Conservation (phyloP, 352 stramenopile genomes). For the Phytophthora agathidicida region DNA sequence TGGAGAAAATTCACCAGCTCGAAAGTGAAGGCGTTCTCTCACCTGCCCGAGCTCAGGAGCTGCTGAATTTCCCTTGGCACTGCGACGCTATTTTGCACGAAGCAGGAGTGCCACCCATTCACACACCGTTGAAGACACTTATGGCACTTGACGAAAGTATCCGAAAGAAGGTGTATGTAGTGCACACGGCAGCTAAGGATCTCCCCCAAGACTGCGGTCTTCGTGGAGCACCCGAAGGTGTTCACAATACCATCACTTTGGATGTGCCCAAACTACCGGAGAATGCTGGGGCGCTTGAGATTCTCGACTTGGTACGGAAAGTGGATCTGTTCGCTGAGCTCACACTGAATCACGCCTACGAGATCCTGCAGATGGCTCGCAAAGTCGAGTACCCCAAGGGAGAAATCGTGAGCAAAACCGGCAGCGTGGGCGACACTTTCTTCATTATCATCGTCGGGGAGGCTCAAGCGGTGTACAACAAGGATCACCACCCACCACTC, state of each 20-base stretch:
- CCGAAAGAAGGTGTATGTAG: slow-evolving; percentile 93
- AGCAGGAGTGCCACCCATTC: slow-evolving; percentile 94
- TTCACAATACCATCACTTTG: slow-evolving; percentile 89
- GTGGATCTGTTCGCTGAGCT: slow-evolving; percentile 85
- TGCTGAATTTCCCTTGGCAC: slow-evolving; percentile 95
- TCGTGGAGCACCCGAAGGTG: slow-evolving; percentile 86
- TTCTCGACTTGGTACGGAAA: slow-evolving; percentile 85
- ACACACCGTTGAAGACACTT: slow-evolving; percentile 95
- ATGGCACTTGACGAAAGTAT: slow-evolving; percentile 89
- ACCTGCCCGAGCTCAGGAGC: slow-evolving; percentile 79
- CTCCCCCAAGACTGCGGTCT: slow-evolving; percentile 80
- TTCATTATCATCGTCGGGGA: slow-evolving; percentile 88
- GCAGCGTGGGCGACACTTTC: slow-evolving; percentile 65
- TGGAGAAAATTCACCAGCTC: slow-evolving; percentile 87
- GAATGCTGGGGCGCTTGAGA: slow-evolving; percentile 79
- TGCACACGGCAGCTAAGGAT: slow-evolving; percentile 92
- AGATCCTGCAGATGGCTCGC: slow-evolving; percentile 83
- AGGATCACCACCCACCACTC: slow-evolving; percentile 11
- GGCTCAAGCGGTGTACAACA: slow-evolving; percentile 58
- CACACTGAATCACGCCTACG: slow-evolving; percentile 86
- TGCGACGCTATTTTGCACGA: slow-evolving; percentile 95
- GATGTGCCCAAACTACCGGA: slow-evolving; percentile 73
- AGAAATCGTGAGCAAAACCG: slow-evolving; percentile 52
- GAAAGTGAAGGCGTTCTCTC: slow-evolving; percentile 89
- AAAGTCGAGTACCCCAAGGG: slow-evolving; percentile 74